Percentiles rank a stretch among this genome's conserved stretches.
Conservation (phyloP, 2,329 filamentous ascomycete genomes). For the Trichoderma gracile region DNA sequence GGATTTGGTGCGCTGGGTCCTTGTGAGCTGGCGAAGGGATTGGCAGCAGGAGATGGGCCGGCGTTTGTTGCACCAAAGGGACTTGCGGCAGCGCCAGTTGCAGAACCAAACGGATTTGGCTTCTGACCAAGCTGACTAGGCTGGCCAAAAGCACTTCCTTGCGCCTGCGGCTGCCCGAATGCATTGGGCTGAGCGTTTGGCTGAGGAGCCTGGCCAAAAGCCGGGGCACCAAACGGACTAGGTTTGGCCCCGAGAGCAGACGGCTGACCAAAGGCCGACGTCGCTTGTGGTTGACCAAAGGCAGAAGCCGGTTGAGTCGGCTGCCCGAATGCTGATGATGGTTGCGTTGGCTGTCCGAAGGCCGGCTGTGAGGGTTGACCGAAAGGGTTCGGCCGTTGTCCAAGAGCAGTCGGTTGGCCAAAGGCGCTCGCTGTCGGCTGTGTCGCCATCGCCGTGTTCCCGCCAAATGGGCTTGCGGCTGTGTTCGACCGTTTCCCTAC, state of each 20-base stretch:
- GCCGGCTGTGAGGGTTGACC: conserved; percentile 40
- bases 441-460: conserved; percentile 27
- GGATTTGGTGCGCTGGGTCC: conserved; percentile 24
- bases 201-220: conserved; percentile 42
- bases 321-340: conserved; percentile 44
- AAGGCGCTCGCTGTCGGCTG: conserved; percentile 40
- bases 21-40: conserved; percentile 35
- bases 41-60: conserved; percentile 31
- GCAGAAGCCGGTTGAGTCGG: conserved; percentile 35
- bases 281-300: conserved; percentile 42
- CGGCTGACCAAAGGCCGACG: conserved; percentile 46
- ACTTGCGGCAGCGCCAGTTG: conserved; percentile 27
- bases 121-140: conserved; percentile 41
- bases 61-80: conserved; percentile 33
- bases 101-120: conserved; percentile 41
- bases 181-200: conserved; percentile 32
- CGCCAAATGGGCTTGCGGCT: not conserved
- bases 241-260: conserved; percentile 38
- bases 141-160: conserved; percentile 39
- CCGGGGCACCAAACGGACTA: conserved; percentile 40
- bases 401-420: conserved; percentile 38
- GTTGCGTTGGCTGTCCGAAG: conserved; percentile 36
- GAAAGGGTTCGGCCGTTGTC: conserved; percentile 38
- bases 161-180: conserved; percentile 38
- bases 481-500: conserved; percentile 40